A percentile compares a stretch with the other conserved stretches of the same genome.
Evolutionary conservation across 768 basidiomycete genomes (phyloP).

Genomic region (Strobilomyces confusus): DNA sequence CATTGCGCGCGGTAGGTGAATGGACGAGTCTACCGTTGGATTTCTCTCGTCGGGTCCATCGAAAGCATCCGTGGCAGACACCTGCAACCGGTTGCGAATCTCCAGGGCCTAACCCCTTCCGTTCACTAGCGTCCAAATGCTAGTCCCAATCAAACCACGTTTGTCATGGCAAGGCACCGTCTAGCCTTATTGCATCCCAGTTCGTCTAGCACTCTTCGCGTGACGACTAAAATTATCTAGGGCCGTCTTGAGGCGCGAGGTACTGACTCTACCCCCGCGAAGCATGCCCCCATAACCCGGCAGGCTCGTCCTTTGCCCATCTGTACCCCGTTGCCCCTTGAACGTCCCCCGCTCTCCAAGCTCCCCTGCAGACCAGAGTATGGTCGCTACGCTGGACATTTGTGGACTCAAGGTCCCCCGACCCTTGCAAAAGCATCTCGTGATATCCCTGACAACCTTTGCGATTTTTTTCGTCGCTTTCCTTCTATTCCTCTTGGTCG

Average conservation of each 20-base stretch:
- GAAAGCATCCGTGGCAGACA: neutral
- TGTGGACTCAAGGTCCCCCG: conserved; percentile 19
- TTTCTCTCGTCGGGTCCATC: neutral
- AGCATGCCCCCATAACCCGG: neutral
- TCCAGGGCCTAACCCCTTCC: neutral
- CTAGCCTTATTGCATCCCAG: neutral
- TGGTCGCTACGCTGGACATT: conserved; percentile 14
- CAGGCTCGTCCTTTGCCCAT: neutral
- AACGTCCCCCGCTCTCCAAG: neutral
- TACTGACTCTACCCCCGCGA: neutral
- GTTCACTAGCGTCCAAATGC: neutral
- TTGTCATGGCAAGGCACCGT: neutral
- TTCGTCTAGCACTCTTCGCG: neutral
- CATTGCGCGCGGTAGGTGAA: neutral
- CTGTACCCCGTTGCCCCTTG: neutral
- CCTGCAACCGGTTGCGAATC: neutral
- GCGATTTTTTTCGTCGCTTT: conserved; percentile 56
- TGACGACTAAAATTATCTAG: conserved; percentile 1
- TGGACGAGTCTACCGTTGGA: neutral
- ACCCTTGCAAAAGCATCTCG: conserved; percentile 44
- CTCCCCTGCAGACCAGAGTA: conserved; percentile 2
- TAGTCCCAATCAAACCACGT: neutral
- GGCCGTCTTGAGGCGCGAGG: neutral
- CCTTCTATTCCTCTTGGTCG: conserved; percentile 72
- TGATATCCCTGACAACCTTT: conserved; percentile 45